These are phyloP conservation scores for Roridomyces roridus DNA, from an alignment of 768 basidiomycete species.

Conservation along the genomic window DNA sequence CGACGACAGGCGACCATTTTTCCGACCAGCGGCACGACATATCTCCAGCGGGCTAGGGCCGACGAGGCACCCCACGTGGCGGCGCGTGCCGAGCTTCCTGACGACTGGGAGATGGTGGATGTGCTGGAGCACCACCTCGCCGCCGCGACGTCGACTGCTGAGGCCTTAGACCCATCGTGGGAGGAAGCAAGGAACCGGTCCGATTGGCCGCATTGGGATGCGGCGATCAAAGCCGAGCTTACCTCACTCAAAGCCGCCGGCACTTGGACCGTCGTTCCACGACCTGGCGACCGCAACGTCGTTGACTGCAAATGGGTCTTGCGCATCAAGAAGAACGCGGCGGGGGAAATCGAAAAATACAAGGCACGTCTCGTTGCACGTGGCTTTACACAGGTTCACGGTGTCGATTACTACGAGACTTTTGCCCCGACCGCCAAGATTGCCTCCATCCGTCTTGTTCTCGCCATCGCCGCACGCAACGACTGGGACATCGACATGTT, in stretches of 20 bases:
- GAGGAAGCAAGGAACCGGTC: constrained; percentile 31
- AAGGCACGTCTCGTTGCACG: too few relatives aligned
- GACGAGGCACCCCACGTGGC: background rate
- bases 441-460: constrained; percentile 26
- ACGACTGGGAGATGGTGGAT: background rate
- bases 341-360: constrained; percentile 40
- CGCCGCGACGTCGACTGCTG: constrained; percentile 24
- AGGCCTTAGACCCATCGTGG: constrained; percentile 12
- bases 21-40: too few relatives aligned
- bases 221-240: constrained; percentile 28
- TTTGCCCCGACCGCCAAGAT: constrained; percentile 36
- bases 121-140: constrained; percentile 21
- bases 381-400: constrained; percentile 44
- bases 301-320: constrained; percentile 53
- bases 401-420: constrained; percentile 45
- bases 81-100: background rate
- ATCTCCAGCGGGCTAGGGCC: background rate
- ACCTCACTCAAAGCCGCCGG: constrained; percentile 36
- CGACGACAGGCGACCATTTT: too few relatives aligned
- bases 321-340: constrained; percentile 39
- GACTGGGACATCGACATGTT: constrained; percentile 24
- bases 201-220: constrained; percentile 26
- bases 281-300: constrained; percentile 34
- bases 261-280: constrained; percentile 35
- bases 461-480: constrained; percentile 36